Evolutionary conservation across 352 stramenopile species (phyloP).

Genomic region (Blastocystis sp.): DNA sequence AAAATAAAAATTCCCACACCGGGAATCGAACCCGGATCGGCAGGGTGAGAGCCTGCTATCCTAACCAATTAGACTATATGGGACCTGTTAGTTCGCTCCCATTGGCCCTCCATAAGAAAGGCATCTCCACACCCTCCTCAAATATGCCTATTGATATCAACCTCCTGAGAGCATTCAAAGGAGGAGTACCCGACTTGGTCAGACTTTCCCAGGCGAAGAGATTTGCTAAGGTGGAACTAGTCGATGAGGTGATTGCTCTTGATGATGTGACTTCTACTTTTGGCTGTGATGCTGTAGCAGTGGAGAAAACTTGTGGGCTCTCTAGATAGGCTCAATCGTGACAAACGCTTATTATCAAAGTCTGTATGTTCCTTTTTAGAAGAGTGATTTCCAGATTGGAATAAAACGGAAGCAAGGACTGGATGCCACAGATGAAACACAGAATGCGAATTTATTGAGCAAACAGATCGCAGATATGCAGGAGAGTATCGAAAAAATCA

Average conservation of each 20-base stretch:
- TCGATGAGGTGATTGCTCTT: constrained; percentile 11
- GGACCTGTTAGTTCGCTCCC: background rate
- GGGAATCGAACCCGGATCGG: constrained; percentile 62
- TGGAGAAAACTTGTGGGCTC: background rate
- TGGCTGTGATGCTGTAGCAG: background rate
- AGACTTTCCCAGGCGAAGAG: background rate
- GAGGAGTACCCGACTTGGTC: background rate
- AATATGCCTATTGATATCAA: constrained; percentile 83
- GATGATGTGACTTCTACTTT: background rate
- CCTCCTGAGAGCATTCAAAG: constrained; percentile 68
- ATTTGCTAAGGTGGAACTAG: background rate
- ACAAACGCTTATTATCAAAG: constrained; percentile 18
- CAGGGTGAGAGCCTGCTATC: constrained; percentile 62
- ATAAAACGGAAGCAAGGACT: background rate
- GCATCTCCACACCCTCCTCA: background rate
- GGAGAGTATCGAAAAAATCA: background rate
- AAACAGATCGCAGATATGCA: background rate
- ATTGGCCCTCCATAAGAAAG: background rate
- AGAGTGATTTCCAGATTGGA: background rate
- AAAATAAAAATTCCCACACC: constrained; percentile 54
- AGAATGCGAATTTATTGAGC: background rate
- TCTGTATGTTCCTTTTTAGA: background rate
- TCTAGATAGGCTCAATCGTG: background rate
- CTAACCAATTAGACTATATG: constrained; percentile 63
- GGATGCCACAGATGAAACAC: background rate